Evolutionary conservation across 331 rosid species (phyloP).

Genomic region (Quercus lobata): DNA sequence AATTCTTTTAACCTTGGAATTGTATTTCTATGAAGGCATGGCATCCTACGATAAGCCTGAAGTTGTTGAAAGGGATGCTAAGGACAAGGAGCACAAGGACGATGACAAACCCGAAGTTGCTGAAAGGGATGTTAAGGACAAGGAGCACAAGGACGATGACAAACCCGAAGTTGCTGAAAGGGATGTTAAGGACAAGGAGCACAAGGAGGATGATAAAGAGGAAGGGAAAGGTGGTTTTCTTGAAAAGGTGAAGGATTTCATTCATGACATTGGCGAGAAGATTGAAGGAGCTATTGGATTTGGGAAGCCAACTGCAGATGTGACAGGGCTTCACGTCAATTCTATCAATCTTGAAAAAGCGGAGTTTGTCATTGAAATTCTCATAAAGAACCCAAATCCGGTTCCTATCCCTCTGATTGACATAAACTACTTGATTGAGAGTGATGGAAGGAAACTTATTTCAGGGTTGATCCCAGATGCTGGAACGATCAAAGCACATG

Average conservation of each 20-base stretch:
- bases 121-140: constrained; percentile 34
- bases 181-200: constrained; percentile 42
- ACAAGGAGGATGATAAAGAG: constrained; percentile 47
- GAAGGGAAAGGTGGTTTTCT: constrained; percentile 72
- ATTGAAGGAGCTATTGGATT: constrained; percentile 79
- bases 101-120: constrained; percentile 1
- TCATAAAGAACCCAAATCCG: constrained; percentile 85
- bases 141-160: constrained; percentile 8
- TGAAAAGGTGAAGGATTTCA: constrained; percentile 91
- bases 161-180: constrained; percentile 55
- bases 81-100: constrained; percentile 31
- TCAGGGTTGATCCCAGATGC: constrained; percentile 95
- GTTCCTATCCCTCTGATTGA: constrained; percentile 92
- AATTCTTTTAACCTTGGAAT: constrained; percentile 2
- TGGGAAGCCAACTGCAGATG: constrained; percentile 93
- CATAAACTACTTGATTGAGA: constrained; percentile 78
- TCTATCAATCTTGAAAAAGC: constrained; percentile 60
- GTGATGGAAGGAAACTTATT: constrained; percentile 83
- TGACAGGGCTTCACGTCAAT: constrained; percentile 61
- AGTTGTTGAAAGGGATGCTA: constrained; percentile 48
- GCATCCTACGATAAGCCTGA: constrained; percentile 63
- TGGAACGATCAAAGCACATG: constrained; percentile 84
- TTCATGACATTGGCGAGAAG: constrained; percentile 94
- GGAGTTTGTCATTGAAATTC: constrained; percentile 80
- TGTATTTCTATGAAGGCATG: constrained; percentile 39